Base-by-base conservation (phyloP, 2,329 filamentous ascomycete genomes). In the Colletotrichum sidae region DNA sequence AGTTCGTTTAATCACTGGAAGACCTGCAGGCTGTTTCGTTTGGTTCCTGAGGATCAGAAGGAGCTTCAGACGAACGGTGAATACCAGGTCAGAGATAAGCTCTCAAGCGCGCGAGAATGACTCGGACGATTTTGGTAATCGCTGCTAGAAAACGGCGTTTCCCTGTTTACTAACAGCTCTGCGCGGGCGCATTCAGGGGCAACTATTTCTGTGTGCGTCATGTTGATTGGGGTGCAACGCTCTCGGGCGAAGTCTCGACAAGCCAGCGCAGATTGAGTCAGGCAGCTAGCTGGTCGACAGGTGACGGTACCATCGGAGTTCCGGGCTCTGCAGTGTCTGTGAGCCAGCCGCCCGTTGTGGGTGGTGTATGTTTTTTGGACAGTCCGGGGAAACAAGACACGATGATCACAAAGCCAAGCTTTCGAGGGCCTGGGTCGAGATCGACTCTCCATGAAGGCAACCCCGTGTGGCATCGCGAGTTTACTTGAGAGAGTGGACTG, bases 361-460 rank as follows among this genome's bases (percentile, higher is more conserved):
- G 25, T 25, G 25, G 25, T 25, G 25, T 25, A 25, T 25, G 25
- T 25, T 25, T 25, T 25, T 25, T 25, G 4, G 25, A 25, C 25
- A 53, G 47, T 53, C 47, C 13, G 11, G 37, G 10, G 51, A 10
- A 35, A 44, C 13, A 41, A n/a, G 7, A 25, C 13, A 15, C 8
- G 25, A 12, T 63, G 37, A 15, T 49, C 15, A 10, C 17, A 51
- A 61, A 53, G 58, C 63, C 58, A 63, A 66, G 63, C 41, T 35
- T 53, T 25, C n/a, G 25, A n/a, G 13, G 62, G 49, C 55, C 37
- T 17, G 35, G 49, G 47, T 44, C 25, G 37, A 35, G 58, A 66
- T 57, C 58, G 33, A 37, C 41, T 44, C 41, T 56, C 41, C 46
- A 62, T 58, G 58, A 62, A 56, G 52, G 52, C 58, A 62, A 47